Evolutionary conservation across 345 rosid species (phyloP).

Genomic region (Citrus sp.): DNA sequence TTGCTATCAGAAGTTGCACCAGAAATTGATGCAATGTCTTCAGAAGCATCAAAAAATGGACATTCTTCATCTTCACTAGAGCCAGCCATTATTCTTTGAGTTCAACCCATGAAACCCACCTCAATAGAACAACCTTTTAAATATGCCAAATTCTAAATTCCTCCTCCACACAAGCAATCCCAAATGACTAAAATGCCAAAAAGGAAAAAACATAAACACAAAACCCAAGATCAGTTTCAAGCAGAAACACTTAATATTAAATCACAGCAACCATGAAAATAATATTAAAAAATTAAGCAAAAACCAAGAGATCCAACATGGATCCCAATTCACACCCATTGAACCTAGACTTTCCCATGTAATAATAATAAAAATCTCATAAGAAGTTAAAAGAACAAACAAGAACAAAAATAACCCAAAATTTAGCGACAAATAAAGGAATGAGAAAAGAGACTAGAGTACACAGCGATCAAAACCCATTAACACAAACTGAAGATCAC

Average conservation of each 20-base stretch:
- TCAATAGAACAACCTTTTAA: conserved; percentile 37
- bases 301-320: conserved; percentile 71
- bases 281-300: conserved; percentile 20
- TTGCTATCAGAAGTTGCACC: conserved; percentile 23
- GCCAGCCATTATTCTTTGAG: conserved; percentile 54
- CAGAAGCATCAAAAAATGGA: conserved; percentile 70
- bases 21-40: conserved; percentile 46
- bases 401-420: neutral
- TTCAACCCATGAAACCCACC: conserved; percentile 73
- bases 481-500: conserved; percentile 36
- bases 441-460: conserved; percentile 17
- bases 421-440: conserved; percentile 33
- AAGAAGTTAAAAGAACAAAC: neutral
- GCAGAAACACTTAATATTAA: conserved; percentile 25
- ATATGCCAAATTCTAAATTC: conserved; percentile 39
- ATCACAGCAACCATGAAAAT: conserved; percentile 14
- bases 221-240: conserved; percentile 45
- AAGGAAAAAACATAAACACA: conserved; percentile 31
- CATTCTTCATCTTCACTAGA: conserved; percentile 53
- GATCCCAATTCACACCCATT: conserved; percentile 78
- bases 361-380: conserved; percentile 18
- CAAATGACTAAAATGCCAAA: conserved; percentile 20
- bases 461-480: conserved; percentile 26
- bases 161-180: conserved; percentile 56
- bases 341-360: conserved; percentile 49